Conservation (phyloP, 2,329 filamentous ascomycete species). For the Penicillium brasilianum region DNA sequence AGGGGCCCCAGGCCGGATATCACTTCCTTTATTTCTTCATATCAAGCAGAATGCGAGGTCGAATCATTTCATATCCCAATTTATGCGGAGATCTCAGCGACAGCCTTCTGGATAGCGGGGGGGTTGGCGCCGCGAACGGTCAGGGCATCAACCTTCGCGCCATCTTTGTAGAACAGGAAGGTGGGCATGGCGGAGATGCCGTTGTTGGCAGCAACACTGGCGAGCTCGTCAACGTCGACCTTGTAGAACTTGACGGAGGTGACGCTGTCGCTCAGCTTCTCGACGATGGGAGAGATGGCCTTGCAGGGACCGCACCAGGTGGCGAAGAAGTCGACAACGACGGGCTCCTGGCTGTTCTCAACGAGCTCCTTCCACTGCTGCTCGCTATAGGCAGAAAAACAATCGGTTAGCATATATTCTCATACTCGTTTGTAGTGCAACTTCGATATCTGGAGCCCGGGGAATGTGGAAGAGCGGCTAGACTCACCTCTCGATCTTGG, state of each 20-base stretch:
- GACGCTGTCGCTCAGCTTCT: constrained; percentile 65
- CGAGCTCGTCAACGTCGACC: constrained; percentile 84
- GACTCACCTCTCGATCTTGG: constrained; percentile 36
- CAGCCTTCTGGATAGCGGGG: constrained; percentile 60
- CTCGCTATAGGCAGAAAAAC: constrained; percentile 51
- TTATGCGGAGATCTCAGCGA: constrained; percentile 34
- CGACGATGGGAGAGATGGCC: constrained; percentile 77
- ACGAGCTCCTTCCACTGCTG: constrained; percentile 62
- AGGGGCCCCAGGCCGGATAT: constrained; percentile 12
- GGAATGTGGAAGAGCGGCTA: no score
- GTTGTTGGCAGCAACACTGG: constrained; percentile 76
- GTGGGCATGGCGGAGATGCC: constrained; percentile 91
- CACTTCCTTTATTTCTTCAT: neutral
- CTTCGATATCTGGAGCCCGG: neutral
- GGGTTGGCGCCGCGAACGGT: constrained; percentile 84
- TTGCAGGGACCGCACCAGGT: constrained; percentile 96
- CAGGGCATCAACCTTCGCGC: constrained; percentile 63
- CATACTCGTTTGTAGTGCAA: neutral
- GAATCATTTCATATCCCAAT: constrained; percentile 4
- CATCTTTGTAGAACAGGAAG: constrained; percentile 82
- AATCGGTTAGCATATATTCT: neutral
- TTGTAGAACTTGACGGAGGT: constrained; percentile 76
- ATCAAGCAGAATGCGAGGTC: neutral
- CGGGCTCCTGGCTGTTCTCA: constrained; percentile 56
- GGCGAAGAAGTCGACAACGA: constrained; percentile 86